Base-by-base conservation (phyloP, 345 rosid species). In the Eutrema yunnanense region DNA sequence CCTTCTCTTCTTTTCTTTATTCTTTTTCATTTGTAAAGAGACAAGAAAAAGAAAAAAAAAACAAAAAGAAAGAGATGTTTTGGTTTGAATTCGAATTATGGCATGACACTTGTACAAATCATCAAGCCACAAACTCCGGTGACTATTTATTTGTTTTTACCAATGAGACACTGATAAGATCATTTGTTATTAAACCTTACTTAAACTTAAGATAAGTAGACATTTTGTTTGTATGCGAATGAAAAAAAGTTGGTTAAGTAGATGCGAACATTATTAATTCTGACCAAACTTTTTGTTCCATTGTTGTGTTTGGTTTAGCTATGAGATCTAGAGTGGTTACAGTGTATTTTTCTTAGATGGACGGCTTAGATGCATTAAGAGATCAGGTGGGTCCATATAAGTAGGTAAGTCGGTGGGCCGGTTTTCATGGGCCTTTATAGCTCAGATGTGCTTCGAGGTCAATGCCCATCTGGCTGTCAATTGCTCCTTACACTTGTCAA, bases 381-480 rank as follows among this genome's bases (percentile, higher is more conserved):
- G n/a, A 47, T 40, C 49, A 2, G 43, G 48, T 48, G 71, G 61
- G 71, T 70, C 69, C 79, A 75, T 14, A 29, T 53, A 14, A 68
- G 41, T 47, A 44, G 71, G 75, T 76, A 0, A 69, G 79, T 55
- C 46, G 75, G 71, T 76, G 79, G 75, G 74, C 71, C 43, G 59
- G n/a, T 68, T 9, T 6, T 33, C 2, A 48, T 60, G 74, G 66
- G 59, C 59, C 67, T 59, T 71, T 47, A 46, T 19, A 58, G 10
- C 56, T 68, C 4, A 55, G 9, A 16, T 74, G 54, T 47, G 55
- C n/a, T 51, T n/a, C 6, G 2, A 50, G 7, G 67, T 74, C 73
- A 67, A 74, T 67, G 73, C 56, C 49, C 60, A 65, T 41, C 60
- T 73, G 51, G 57, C 60, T 33, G 30, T 26, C 16, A 36, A 16